Conservation (phyloP, 2,329 filamentous ascomycete species). For the Botrytis pseudocinerea region DNA sequence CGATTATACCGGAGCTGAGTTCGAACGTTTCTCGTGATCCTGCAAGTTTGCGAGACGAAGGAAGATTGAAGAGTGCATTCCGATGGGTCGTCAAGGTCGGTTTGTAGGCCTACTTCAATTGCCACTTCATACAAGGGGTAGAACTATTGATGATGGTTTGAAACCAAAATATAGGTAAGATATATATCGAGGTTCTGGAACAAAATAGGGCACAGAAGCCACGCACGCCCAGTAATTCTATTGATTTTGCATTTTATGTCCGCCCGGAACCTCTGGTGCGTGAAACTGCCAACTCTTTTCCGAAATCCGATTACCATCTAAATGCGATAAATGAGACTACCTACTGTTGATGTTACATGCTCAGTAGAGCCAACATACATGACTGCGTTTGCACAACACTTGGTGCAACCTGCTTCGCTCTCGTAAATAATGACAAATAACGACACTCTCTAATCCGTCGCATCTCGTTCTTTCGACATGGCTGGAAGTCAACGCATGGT, state of each 20-base stretch:
- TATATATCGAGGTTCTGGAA: background rate
- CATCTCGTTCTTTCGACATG: background rate
- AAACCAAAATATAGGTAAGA: background rate
- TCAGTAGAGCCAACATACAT: background rate
- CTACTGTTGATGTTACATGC: background rate
- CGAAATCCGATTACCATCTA: background rate
- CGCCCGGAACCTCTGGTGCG: background rate
- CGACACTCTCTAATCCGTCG: background rate
- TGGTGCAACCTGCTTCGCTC: background rate
- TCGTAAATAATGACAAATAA: background rate
- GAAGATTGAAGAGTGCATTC: background rate
- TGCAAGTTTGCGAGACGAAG: background rate
- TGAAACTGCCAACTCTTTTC: background rate
- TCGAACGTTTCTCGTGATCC: background rate
- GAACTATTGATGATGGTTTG: background rate
- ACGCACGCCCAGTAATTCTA: background rate
- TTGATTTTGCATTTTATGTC: accelerated
- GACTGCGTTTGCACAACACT: background rate
- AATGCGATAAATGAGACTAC: background rate
- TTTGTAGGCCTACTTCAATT: background rate
- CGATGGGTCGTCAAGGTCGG: background rate
- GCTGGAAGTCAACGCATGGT: background rate
- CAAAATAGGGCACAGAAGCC: background rate
- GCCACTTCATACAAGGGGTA: background rate
- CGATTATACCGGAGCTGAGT: background rate